These are phyloP conservation scores for Paramecium primaurelia DNA, from an alignment of 73 alveolate genomes.

Conservation along the genomic window DNA sequence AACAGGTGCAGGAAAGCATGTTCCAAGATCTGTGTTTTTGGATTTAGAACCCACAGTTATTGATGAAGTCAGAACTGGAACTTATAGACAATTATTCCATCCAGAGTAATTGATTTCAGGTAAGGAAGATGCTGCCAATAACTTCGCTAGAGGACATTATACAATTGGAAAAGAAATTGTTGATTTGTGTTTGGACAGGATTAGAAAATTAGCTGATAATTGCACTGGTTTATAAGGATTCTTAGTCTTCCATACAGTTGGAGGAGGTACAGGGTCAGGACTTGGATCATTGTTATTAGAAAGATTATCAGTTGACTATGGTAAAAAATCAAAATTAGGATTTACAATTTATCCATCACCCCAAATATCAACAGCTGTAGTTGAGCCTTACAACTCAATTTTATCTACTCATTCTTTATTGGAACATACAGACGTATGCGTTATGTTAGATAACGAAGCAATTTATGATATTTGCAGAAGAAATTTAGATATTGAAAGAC, in stretches of 20 bases:
- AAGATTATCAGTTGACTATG: conserved; percentile 48
- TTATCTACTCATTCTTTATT: not conserved
- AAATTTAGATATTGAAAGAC: not conserved
- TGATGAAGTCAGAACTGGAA: conserved; percentile 59
- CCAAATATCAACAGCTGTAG: not conserved
- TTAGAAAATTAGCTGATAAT: conserved; percentile 19
- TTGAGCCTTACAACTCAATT: not conserved
- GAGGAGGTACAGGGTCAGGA: conserved; percentile 62
- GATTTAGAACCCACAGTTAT: conserved; percentile 56
- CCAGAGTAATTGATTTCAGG: not conserved
- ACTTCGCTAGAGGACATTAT: conserved; percentile 51
- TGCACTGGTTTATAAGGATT: conserved; percentile 15
- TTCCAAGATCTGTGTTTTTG: not conserved
- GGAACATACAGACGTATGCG: not conserved
- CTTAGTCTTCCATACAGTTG: not conserved
- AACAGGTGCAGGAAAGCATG: not conserved
- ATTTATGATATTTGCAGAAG: not conserved
- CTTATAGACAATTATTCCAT: not conserved
- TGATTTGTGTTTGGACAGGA: conserved; percentile 8
- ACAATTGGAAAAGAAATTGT: conserved; percentile 29
- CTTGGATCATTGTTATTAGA: conserved; percentile 6
- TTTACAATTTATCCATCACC: not conserved
- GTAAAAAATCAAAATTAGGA: not conserved
- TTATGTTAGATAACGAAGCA: not conserved
- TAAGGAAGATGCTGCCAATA: conserved; percentile 39